Conservation (phyloP, 768 basidiomycete species). For the Phaffia tasmanica region DNA sequence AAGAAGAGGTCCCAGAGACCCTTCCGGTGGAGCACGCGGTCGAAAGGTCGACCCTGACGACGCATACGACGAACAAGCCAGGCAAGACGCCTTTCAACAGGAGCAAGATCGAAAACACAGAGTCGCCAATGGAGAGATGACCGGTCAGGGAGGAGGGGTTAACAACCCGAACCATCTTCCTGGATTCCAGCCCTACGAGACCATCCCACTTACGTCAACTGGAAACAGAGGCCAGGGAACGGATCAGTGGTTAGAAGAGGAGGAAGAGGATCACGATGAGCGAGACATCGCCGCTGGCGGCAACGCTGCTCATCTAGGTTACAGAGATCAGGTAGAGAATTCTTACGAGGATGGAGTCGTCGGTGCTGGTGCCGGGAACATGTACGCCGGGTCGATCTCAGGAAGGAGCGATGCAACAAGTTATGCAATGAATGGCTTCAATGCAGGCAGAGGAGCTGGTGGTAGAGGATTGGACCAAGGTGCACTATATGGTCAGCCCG, state of each 20-base stretch:
- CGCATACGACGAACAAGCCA: conserved; percentile 9
- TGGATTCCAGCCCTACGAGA: conserved; percentile 26
- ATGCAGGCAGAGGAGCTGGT: not conserved
- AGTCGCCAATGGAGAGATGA: conserved; percentile 1
- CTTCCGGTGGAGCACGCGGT: conserved; percentile 19
- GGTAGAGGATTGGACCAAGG: not conserved
- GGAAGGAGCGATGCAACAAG: not conserved
- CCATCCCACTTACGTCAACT: conserved; percentile 8
- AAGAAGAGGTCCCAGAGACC: conserved; percentile 13
- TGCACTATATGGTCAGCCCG: not conserved
- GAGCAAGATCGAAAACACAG: conserved; percentile 23
- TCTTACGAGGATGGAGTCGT: not conserved
- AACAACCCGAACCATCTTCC: conserved; percentile 6
- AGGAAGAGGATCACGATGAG: conserved; percentile 6
- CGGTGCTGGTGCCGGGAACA: not conserved
- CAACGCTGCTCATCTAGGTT: conserved; percentile 1
- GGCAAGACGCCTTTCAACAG: conserved; percentile 17
- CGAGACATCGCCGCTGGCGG: not conserved
- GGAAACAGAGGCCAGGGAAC: not conserved
- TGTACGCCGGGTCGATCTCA: not conserved
- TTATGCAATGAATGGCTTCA: not conserved
- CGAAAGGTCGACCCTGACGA: conserved; percentile 11
- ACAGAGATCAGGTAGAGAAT: conserved; percentile 7
- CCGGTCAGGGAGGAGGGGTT: not conserved
- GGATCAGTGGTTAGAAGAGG: conserved; percentile 26